Base-by-base conservation (phyloP, 805 yeast genomes). In the Yarrowia sp. region DNA sequence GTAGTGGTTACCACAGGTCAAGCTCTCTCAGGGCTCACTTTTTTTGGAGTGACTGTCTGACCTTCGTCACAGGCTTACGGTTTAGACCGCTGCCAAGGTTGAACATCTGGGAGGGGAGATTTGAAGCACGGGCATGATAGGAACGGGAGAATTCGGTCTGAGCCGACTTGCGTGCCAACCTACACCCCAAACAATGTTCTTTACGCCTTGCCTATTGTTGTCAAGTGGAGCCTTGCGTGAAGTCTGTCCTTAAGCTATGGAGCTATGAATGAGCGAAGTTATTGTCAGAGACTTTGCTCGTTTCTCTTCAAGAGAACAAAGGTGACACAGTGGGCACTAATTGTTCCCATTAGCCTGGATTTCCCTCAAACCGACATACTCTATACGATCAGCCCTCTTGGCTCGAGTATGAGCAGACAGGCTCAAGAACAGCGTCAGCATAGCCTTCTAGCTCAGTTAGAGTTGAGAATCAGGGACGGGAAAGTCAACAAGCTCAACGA, bases 351-450 rank as follows among this genome's bases (percentile, higher is more conserved):
- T 24, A 24, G 7, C 30, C 30, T 24, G 30, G 30, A 24, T 24
- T 24, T 24, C 30, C 30, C 30, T 24, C 30, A 24, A 24, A 1
- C 30, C 30, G 30, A 24, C 30, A 24, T 24, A 7, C 30, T 15
- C 47, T 5, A 46, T 15, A 15, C 50, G 34, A 46, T 46, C 50
- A 24, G 50, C 50, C 34, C 34, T 46, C 50, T 46, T 46, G 50
- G 50, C 34, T 24, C 3, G 36, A 24, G 36, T 46, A 24, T 46
- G 50, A 20, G 50, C 34, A 20, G 50, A 13, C 34, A 10, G 20
- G 9, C 20, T 6, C 2, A 44, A 44, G 2, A 9, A 20, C 46
- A 42, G 33, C 34, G 24, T 19, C 34, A 19, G 30, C 47, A 20
- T 30, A 15, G 36, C 20, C 38, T 30, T 30, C 38, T 5, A 49